These are phyloP conservation scores for Globisporangium viniferum DNA, from an alignment of 352 stramenopile species.

Conservation along the genomic window DNA sequence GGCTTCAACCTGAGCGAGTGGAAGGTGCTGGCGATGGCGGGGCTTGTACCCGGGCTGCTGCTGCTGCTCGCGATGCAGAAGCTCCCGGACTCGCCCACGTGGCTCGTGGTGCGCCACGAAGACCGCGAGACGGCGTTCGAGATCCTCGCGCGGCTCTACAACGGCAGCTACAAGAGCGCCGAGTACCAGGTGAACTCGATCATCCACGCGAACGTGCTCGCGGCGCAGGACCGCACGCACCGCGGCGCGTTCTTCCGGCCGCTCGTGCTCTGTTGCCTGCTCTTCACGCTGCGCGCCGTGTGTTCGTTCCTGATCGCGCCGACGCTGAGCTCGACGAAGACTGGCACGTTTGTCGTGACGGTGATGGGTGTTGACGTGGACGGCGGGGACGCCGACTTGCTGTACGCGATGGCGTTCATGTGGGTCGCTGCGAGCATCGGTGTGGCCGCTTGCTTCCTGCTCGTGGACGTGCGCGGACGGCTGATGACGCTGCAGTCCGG, in stretches of 20 bases:
- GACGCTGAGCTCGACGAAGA: slow-evolving; percentile 39
- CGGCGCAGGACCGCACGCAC: slow-evolving; percentile 44
- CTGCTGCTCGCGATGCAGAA: slow-evolving; percentile 64
- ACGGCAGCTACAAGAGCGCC: slow-evolving; percentile 42
- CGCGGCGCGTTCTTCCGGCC: slow-evolving; percentile 68
- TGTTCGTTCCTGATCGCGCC: slow-evolving; percentile 49
- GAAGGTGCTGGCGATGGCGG: slow-evolving; percentile 60
- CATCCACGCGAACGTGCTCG: slow-evolving; percentile 68
- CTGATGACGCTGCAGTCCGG: slow-evolving; percentile 50
- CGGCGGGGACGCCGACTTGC: slow-evolving; percentile 46
- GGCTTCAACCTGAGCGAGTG: slow-evolving; percentile 83
- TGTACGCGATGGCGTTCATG: slow-evolving; percentile 38
- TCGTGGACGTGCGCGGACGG: slow-evolving; percentile 67
- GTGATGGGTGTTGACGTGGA: slow-evolving; percentile 60
- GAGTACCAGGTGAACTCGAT: slow-evolving; percentile 72
- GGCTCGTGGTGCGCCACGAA: slow-evolving; percentile 68
- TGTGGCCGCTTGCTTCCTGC: slow-evolving; percentile 45
- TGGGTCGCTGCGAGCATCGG: slow-evolving; percentile 47
- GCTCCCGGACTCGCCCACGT: slow-evolving; percentile 76
- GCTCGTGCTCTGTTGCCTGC: slow-evolving; percentile 48
- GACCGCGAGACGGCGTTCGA: slow-evolving; percentile 64
- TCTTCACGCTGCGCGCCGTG: slow-evolving; percentile 53
- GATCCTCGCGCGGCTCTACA: slow-evolving; percentile 56
- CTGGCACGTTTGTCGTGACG: slow-evolving; percentile 45
- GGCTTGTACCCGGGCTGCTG: slow-evolving; percentile 43